phyloP scores from a whole-genome alignment of 768 basidiomycete genomes.

The Suillus weaverae region DNA sequence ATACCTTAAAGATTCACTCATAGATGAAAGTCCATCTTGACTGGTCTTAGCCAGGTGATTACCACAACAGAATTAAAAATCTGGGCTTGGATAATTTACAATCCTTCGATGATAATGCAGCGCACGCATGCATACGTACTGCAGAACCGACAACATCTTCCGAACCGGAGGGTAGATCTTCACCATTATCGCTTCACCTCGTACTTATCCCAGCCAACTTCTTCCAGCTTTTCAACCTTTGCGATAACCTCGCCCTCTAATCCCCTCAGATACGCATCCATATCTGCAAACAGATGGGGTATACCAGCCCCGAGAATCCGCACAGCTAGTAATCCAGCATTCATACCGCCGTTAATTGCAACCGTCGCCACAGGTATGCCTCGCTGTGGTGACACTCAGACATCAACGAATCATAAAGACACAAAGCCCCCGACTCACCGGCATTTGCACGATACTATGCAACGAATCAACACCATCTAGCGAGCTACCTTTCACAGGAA shows the following conservation, averaged over 20 bases:
- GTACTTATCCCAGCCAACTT: slow-evolving; percentile 87
- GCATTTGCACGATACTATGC: slow-evolving; percentile 99
- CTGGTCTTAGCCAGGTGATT: too few species aligned
- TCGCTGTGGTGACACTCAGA: slow-evolving; percentile 49
- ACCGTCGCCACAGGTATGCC: slow-evolving; percentile 98
- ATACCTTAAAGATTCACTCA: too few species aligned
- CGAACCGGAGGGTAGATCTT: background rate
- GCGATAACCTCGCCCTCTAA: slow-evolving; percentile 75
- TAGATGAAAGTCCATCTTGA: too few species aligned
- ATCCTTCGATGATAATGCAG: background rate
- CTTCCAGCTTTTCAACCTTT: slow-evolving; percentile 75
- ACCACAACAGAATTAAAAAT: too few species aligned
- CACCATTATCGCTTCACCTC: slow-evolving; percentile 39
- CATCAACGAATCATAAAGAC: background rate
- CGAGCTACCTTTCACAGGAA: slow-evolving; percentile 92
- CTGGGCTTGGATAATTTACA: background rate
- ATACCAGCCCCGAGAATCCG: slow-evolving; percentile 82
- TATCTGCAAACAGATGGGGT: slow-evolving; percentile 59
- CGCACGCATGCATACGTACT: background rate
- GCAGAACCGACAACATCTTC: background rate
- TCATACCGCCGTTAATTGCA: slow-evolving; percentile 93
- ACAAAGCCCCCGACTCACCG: slow-evolving; percentile 53
- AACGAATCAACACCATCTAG: slow-evolving; percentile 97
- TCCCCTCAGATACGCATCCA: slow-evolving; percentile 70
- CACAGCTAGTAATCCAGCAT: slow-evolving; percentile 89